Evolutionary conservation across 1,284 basidiomycete genomes (phyloP).

Genomic region (Trichosporon inkin): DNA sequence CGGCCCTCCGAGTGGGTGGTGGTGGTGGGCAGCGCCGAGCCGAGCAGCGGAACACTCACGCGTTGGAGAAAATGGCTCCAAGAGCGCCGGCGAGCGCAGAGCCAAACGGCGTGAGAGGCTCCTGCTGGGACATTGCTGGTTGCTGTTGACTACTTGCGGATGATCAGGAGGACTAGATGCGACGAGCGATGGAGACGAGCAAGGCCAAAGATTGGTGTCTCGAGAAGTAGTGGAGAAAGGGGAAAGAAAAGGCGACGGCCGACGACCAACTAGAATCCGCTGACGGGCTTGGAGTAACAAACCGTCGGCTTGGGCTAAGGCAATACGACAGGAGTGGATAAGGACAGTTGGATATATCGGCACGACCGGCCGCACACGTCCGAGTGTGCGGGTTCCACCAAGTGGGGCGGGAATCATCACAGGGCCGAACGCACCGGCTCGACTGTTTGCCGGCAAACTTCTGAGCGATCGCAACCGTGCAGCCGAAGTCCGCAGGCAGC

Average conservation of each 20-base stretch:
- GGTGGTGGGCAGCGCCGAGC: neutral
- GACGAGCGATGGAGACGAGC: too few species aligned
- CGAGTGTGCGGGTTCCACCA: neutral
- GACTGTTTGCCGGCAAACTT: conserved; percentile 1
- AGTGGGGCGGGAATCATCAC: neutral
- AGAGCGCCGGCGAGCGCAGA: conserved; percentile 91
- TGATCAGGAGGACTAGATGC: neutral
- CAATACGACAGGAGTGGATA: neutral
- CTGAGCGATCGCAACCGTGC: neutral
- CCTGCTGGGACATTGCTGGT: neutral
- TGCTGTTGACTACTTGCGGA: neutral
- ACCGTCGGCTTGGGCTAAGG: neutral
- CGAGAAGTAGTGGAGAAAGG: too few species aligned
- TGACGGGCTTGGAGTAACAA: neutral
- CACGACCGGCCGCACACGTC: conserved; percentile 7
- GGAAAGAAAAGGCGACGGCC: too few species aligned
- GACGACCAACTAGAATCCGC: too few species aligned
- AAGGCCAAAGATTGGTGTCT: too few species aligned
- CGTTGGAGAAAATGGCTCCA: conserved; percentile 86
- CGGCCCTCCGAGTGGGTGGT: neutral
- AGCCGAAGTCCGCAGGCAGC: neutral
- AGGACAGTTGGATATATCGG: neutral
- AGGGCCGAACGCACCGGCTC: neutral
- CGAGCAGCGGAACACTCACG: conserved; percentile 59
- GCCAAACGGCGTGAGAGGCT: conserved; percentile 77